Conservation (phyloP, 2,329 filamentous ascomycete genomes). For the Mycogone perniciosa region DNA sequence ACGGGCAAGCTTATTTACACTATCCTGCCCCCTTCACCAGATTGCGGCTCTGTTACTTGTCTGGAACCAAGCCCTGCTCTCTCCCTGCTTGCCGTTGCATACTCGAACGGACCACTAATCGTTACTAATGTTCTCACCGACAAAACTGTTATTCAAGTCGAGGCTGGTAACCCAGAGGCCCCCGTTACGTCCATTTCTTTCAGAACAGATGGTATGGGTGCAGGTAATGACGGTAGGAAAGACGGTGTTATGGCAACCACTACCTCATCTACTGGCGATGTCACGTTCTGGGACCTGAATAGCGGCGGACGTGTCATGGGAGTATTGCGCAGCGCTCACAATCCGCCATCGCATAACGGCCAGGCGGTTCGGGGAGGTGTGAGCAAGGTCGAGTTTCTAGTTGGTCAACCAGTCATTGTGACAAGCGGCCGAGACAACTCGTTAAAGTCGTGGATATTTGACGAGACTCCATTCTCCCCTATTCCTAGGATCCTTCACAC, state of each 20-base stretch:
- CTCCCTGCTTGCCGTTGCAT: conserved; percentile 81
- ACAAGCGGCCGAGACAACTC: conserved; percentile 92
- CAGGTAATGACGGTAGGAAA: conserved; percentile 76
- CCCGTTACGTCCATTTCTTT: conserved; percentile 82
- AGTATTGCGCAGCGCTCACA: conserved; percentile 80
- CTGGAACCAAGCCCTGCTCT: conserved; percentile 78
- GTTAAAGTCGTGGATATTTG: conserved; percentile 93
- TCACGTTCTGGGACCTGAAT: conserved; percentile 96
- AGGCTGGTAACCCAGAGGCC: conserved; percentile 56
- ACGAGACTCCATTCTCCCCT: conserved; percentile 82
- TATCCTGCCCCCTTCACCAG: conserved; percentile 66
- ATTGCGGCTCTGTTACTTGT: conserved; percentile 77
- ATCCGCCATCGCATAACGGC: conserved; percentile 56
- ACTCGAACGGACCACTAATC: conserved; percentile 68
- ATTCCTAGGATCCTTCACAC: conserved; percentile 79
- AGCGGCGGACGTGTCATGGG: conserved; percentile 80
- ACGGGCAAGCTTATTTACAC: conserved; percentile 89
- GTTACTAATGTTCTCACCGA: conserved; percentile 80
- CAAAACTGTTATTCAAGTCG: conserved; percentile 62
- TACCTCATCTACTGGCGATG: conserved; percentile 70
- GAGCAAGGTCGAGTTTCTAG: conserved; percentile 81
- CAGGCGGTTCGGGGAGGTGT: conserved; percentile 65
- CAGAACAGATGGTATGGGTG: conserved; percentile 80
- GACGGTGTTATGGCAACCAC: conserved; percentile 93
- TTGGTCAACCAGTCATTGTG: conserved; percentile 81